These are phyloP conservation scores for Tulasnella sp. DNA, from an alignment of 768 basidiomycete species.

Conservation along the genomic window DNA sequence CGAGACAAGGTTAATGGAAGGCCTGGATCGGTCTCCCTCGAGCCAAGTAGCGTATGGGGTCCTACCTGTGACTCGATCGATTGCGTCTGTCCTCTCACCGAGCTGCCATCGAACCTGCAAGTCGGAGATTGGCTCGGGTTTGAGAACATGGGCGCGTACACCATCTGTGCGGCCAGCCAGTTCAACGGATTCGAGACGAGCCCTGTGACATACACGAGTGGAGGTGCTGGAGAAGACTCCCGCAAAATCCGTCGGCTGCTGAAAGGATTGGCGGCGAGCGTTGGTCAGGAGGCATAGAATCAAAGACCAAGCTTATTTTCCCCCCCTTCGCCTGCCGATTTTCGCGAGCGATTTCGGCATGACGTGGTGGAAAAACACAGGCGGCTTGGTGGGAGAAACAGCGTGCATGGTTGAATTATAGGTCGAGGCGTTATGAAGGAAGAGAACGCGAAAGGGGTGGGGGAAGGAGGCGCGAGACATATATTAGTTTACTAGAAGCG, in stretches of 20 bases:
- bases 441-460: too few species aligned
- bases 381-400: too few species aligned
- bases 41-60: constrained; percentile 80
- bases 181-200: constrained; percentile 88
- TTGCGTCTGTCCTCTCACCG: constrained; percentile 59
- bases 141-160: constrained; percentile 97
- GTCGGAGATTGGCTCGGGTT: constrained; percentile 99
- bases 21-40: constrained; percentile 22
- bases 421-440: too few species aligned
- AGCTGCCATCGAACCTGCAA: constrained; percentile 55
- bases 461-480: too few species aligned
- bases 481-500: too few species aligned
- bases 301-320: neutral
- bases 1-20: neutral
- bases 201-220: constrained; percentile 64
- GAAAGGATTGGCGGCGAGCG: constrained; percentile 29
- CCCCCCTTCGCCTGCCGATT: too few species aligned
- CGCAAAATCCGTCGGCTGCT: constrained; percentile 46
- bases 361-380: too few species aligned
- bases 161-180: constrained; percentile 90
- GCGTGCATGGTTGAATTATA: too few species aligned
- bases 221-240: constrained; percentile 40
- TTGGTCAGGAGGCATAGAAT: neutral
- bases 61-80: constrained; percentile 98
- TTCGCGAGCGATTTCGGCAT: too few species aligned